These are phyloP conservation scores for Russula earlei DNA, from an alignment of 768 basidiomycete genomes.

Conservation along the genomic window DNA sequence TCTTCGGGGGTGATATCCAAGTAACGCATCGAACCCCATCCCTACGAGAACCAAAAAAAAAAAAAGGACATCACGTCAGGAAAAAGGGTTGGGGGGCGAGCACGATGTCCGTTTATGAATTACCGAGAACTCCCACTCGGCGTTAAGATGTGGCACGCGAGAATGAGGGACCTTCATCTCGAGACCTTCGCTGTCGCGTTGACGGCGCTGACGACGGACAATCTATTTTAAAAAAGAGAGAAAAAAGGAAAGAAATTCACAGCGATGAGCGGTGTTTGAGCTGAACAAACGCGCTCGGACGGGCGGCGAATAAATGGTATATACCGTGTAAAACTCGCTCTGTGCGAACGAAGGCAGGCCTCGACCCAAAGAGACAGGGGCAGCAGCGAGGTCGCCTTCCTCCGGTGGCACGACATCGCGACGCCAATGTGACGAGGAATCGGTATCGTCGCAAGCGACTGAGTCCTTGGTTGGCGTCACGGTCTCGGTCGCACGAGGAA, in stretches of 20 bases:
- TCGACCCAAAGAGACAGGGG: not conserved
- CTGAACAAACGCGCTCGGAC: not conserved
- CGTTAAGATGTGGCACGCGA: slow-evolving; percentile 9
- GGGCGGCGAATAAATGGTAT: not conserved
- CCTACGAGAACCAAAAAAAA: slow-evolving; percentile 10
- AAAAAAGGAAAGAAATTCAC: not conserved
- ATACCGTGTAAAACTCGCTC: slow-evolving; percentile 15
- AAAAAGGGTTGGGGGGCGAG: not conserved
- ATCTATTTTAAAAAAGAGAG: too few species aligned
- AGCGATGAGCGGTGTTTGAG: not conserved
- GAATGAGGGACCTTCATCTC: slow-evolving; percentile 14
- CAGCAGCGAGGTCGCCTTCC: not conserved
- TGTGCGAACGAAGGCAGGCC: slow-evolving; percentile 11
- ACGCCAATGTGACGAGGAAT: not conserved
- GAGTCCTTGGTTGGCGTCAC: too few species aligned
- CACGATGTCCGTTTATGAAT: not conserved
- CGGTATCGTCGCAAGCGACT: not conserved
- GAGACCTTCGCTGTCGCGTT: slow-evolving; percentile 11
- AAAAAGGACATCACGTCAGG: not conserved
- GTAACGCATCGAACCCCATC: slow-evolving; percentile 20
- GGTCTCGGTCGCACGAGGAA: too few species aligned
- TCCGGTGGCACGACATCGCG: not conserved
- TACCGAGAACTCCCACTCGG: slow-evolving; percentile 18
- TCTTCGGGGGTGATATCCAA: slow-evolving; percentile 13
- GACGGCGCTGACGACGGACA: slow-evolving; percentile 17